phyloP scores from a whole-genome alignment of 2,329 filamentous ascomycete genomes.

The Fusarium xylarioides region DNA sequence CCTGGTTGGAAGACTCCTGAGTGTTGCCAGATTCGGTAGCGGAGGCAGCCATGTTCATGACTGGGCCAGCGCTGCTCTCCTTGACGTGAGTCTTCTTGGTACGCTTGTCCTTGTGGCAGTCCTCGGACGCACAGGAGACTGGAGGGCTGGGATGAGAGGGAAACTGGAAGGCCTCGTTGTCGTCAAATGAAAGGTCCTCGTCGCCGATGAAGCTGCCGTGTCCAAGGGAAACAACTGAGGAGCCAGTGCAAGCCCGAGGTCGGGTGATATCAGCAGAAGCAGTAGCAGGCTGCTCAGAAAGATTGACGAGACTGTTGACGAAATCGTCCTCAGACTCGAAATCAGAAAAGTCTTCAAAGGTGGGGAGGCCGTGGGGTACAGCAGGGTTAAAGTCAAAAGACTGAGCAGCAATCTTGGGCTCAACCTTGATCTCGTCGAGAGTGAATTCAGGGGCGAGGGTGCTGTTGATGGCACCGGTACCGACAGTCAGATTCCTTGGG shows the following conservation, averaged over 20 bases:
- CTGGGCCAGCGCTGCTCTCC: slow-evolving; percentile 48
- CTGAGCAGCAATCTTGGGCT: slow-evolving; percentile 57
- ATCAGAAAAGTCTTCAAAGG: slow-evolving; percentile 87
- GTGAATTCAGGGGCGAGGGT: slow-evolving; percentile 70
- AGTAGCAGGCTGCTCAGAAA: slow-evolving; percentile 57
- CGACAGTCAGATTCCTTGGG: slow-evolving; percentile 86
- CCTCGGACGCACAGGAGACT: slow-evolving; percentile 49
- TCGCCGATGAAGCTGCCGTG: slow-evolving; percentile 81
- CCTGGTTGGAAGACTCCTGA: slow-evolving; percentile 49
- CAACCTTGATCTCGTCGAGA: slow-evolving; percentile 67
- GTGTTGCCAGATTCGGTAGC: slow-evolving; percentile 48
- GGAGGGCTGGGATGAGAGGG: slow-evolving; percentile 70
- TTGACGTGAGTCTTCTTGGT: slow-evolving; percentile 63
- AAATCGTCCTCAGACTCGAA: slow-evolving; percentile 93
- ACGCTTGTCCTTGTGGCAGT: slow-evolving; percentile 66
- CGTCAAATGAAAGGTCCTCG: slow-evolving; percentile 80
- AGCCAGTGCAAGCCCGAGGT: slow-evolving; percentile 73
- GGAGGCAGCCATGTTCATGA: slow-evolving; percentile 54
- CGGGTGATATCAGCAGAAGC: slow-evolving; percentile 68
- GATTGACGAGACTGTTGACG: slow-evolving; percentile 74
- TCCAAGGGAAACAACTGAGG: slow-evolving; percentile 72
- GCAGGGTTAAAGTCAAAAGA: slow-evolving; percentile 63
- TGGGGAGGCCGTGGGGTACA: slow-evolving; percentile 69
- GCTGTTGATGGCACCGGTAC: slow-evolving; percentile 59
- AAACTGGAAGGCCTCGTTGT: slow-evolving; percentile 68